These are phyloP conservation scores for Arthrobotrys pseudoclavata DNA, from an alignment of 2,329 filamentous ascomycete genomes.

Conservation along the genomic window DNA sequence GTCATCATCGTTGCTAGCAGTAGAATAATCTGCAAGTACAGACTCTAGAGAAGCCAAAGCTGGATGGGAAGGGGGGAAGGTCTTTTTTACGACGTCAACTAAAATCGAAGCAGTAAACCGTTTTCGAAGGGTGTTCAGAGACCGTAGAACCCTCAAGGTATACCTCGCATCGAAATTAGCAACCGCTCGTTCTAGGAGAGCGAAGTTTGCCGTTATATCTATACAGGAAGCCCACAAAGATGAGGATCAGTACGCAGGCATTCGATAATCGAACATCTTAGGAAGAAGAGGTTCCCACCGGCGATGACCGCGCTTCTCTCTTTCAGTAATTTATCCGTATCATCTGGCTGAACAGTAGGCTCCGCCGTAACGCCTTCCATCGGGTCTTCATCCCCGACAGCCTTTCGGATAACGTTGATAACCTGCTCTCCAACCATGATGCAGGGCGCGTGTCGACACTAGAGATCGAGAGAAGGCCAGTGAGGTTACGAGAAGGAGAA, in stretches of 20 bases:
- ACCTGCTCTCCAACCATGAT: conserved; percentile 57
- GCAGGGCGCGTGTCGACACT: conserved; percentile 12
- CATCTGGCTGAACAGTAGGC: neutral
- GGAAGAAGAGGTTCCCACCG: conserved; percentile 6
- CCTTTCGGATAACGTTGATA: conserved; percentile 58
- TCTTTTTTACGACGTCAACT: conserved; percentile 83
- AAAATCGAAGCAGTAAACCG: conserved; percentile 85
- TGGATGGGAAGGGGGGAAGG: conserved; percentile 77
- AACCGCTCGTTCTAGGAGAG: conserved; percentile 90
- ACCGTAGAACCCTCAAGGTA: conserved; percentile 90
- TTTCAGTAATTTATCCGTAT: conserved; percentile 28
- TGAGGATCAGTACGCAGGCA: neutral
- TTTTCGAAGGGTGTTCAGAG: conserved; percentile 96
- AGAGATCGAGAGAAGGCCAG: neutral
- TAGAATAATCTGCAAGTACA: conserved; percentile 71
- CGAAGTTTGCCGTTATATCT: conserved; percentile 98
- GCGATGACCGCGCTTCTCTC: conserved; percentile 42
- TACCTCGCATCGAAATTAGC: conserved; percentile 94
- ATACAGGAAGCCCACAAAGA: neutral
- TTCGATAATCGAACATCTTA: neutral
- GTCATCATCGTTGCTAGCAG: conserved; percentile 69
- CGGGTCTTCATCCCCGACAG: conserved; percentile 53
- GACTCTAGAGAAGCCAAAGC: conserved; percentile 78
- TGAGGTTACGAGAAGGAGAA: neutral
- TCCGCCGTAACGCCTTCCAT: conserved; percentile 50